Evolutionary conservation across 2,329 filamentous ascomycete species (phyloP), one percentile per base, ranked within the genome.

Genomic region (Metarhizium sp.): DNA sequence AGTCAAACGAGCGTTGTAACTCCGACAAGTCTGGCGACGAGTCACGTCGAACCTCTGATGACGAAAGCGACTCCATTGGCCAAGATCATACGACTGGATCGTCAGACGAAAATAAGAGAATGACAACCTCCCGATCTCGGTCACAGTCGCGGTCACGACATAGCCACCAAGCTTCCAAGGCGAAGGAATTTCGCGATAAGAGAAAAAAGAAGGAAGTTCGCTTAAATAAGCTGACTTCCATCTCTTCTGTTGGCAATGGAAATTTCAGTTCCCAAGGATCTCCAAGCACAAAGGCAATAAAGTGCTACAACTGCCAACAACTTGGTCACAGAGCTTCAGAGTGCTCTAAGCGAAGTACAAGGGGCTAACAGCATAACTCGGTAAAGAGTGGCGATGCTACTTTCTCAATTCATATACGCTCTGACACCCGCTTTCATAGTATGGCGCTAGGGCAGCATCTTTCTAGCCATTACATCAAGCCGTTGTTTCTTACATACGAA

Each of bases 191-290:
- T 18, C 78, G 81, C 7, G 79, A 82, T 46, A 78, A 79, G 64
- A 74, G 83, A 48, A 78, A 81, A 62, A 83, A 83, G 67, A 86
- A 85, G 66, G 81, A 86, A 55, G 76, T 88, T 52, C 85, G 85
- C 58, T 70, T 90, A 55, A 86, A 86, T 63, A 76, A 76, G 29
- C 66, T 85, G 55, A 78, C 75, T 4, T 85, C 82, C 1, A 81
- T 89, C 50, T 88, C 85, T n/a, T 64, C 65, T 2, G 64, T 62
- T 2, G 69, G 69, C 18, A 63, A 52, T 59, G 63, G 32, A 59
- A 53, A 55, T 25, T 55, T 55, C 16, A 34, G 32, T 18, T 60
- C 53, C 58, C 60, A 40, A 10, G 32, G 49, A 29, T 55, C 65
- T 2, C 53, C 60, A n/a, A 62, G 55, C 48, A 55, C 53, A 53